Base-by-base conservation (phyloP, 768 basidiomycete species). In the Rubroboletus satanas region DNA sequence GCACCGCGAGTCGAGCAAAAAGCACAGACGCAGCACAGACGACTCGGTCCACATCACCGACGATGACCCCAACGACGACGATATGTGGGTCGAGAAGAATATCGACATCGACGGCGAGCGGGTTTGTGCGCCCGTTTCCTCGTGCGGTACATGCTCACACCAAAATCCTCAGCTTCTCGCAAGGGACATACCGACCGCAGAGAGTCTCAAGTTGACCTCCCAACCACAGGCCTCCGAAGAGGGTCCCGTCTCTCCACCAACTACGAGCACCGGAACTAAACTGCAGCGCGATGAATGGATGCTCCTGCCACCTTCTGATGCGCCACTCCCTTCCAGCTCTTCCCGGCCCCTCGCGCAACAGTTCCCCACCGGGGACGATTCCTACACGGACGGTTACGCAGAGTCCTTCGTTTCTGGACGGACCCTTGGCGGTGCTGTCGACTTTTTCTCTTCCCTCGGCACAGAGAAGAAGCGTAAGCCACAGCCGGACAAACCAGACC, bases 371-470 rank as follows among this genome's bases (percentile, higher is more conserved):
- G 62, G 60, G 1, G 77, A 83, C 21, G 82, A 86, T 26, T 73
- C 81, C 5, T 72, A 85, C 29, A 85, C 82, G 5, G 88, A 91
- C 18, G 83, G 76, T 26, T 89, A 88, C 56, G 84, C 82, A 18
- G 84, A 85, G 47, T 58, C 72, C 2, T 71, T 77, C 12, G 63
- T 61, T 14, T 73, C 72, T 29, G 67, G 73, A 49, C 79, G 85
- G 10, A 82, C 76, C 5, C 65, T 77, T 42, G 76, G 73, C 4
- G 85, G 83, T 38, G 80, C 79, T 3, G 80, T 88, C 26, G 96
- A 98, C 71, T 95, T 97, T 73, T 98, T 98, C 76, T 86, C 90
- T 1, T 82, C 75, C 57, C 75, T 99, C 42, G 96, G 96, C 4
- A 89, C 82, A 6, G 92, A 90, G 66, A 83, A 79, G 74, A 85